Conservation (phyloP, 192 early-diverging fungal genomes). For the Paraglomus brasilianum region DNA sequence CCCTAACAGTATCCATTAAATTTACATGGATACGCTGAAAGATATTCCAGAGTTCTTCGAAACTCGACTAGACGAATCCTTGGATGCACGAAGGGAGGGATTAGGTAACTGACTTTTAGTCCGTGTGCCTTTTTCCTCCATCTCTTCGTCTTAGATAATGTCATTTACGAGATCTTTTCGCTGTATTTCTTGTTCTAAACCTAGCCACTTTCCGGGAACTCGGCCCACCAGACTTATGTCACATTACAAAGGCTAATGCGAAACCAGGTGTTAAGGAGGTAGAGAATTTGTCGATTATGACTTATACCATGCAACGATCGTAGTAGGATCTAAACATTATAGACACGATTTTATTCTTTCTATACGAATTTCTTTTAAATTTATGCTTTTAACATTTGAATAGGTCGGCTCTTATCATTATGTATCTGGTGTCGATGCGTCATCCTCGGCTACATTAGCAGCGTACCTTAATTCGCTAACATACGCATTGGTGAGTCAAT, state of each 20-base stretch:
- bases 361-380: background rate
- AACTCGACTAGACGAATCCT: slow-evolving; percentile 83
- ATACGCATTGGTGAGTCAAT: slow-evolving; percentile 70
- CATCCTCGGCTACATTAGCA: slow-evolving; percentile 94
- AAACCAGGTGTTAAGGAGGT: slow-evolving; percentile 80
- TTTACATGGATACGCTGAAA: slow-evolving; percentile 59
- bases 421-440: slow-evolving; percentile 77
- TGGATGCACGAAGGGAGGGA: slow-evolving; percentile 83
- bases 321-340: background rate
- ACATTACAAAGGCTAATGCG: slow-evolving; percentile 89
- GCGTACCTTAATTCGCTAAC: slow-evolving; percentile 96
- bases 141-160: background rate
- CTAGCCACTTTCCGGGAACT: slow-evolving; percentile 84
- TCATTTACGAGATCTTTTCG: background rate
- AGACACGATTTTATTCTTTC: slow-evolving; percentile 1
- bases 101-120: slow-evolving; percentile 70
- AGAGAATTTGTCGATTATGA: slow-evolving; percentile 17
- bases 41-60: slow-evolving; percentile 98
- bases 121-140: background rate
- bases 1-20: slow-evolving; percentile 20
- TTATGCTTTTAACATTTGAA: slow-evolving; percentile 19
- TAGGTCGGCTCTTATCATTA: slow-evolving; percentile 87
- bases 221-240: slow-evolving; percentile 96
- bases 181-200: background rate
- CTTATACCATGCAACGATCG: background rate